Percentiles rank a stretch among this genome's conserved stretches.
Conservation (phyloP, 1,284 basidiomycete genomes). For the Hemileia vastatrix region DNA sequence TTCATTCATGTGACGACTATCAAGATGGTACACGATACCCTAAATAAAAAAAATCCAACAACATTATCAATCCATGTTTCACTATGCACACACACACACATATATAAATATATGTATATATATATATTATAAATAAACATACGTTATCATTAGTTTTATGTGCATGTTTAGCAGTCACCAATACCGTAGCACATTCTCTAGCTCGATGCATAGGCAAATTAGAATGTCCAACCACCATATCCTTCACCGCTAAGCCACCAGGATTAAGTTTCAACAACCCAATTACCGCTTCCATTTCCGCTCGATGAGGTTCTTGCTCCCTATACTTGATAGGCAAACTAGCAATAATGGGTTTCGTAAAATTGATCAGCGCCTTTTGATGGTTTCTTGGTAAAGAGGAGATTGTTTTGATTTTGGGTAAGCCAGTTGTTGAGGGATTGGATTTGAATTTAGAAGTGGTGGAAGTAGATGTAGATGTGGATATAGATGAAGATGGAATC, state of each 20-base stretch:
- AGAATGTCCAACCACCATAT: slow-evolving; percentile 6
- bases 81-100: too few species aligned
- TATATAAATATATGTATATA: too few species aligned
- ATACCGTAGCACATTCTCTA: slow-evolving; percentile 11
- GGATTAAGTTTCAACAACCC: slow-evolving; percentile 4
- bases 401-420: background rate
- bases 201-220: slow-evolving; percentile 5
- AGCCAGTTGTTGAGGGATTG: too few species aligned
- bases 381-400: background rate
- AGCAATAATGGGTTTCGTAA: background rate
- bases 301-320: slow-evolving; percentile 9
- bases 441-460: background rate
- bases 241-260: slow-evolving; percentile 6
- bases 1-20: too few species aligned
- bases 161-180: slow-evolving; percentile 14
- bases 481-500: too few species aligned
- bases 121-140: background rate
- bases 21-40: too few species aligned
- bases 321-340: slow-evolving; percentile 9
- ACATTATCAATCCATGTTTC: too few species aligned
- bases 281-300: slow-evolving; percentile 16
- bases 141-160: slow-evolving; percentile 8
- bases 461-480: background rate
- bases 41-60: too few species aligned
- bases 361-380: slow-evolving; percentile 7